Evolutionary conservation across 441 rosid species (phyloP).

Genomic region (Pelargonium myrrhifolium): DNA sequence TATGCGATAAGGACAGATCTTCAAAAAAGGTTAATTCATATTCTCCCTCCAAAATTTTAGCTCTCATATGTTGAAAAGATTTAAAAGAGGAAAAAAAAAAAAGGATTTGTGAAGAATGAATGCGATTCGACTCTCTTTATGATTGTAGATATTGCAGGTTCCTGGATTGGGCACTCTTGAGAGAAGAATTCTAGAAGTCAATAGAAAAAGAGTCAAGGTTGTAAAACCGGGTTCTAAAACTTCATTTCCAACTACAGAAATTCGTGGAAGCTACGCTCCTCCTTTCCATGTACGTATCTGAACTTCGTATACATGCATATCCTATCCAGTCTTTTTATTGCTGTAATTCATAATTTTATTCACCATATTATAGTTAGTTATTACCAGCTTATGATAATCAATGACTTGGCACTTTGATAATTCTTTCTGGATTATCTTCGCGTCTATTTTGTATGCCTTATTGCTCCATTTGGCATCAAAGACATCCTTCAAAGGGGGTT

Average conservation of each 20-base stretch:
- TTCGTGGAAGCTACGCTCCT: constrained; percentile 88
- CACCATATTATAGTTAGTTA: not conserved
- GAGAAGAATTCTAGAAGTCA: constrained; percentile 84
- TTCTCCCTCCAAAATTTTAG: not conserved
- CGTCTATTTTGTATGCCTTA: not conserved
- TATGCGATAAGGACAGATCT: constrained; percentile 77
- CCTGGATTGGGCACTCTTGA: constrained; percentile 74
- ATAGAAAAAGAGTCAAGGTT: constrained; percentile 81
- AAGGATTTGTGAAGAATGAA: not conserved
- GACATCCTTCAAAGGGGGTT: not conserved
- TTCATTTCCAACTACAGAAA: constrained; percentile 75
- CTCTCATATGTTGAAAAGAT: constrained; percentile 6
- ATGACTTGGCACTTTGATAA: not conserved
- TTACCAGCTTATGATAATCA: not conserved
- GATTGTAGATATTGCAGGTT: constrained; percentile 37
- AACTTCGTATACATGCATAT: not conserved
- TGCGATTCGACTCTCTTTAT: constrained; percentile 5
- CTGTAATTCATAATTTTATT: not conserved
- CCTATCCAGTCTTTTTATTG: not conserved
- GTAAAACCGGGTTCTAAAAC: constrained; percentile 93
- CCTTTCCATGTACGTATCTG: constrained; percentile 72
- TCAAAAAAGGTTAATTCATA: constrained; percentile 54
- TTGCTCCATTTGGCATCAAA: not conserved
- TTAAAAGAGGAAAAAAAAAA: not conserved
- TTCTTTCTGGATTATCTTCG: not conserved